Percentiles rank a stretch among this genome's conserved stretches.
Evolutionary conservation across 257 asterid genomes (phyloP).

Genomic region (Parsonsia alboflavescens): DNA sequence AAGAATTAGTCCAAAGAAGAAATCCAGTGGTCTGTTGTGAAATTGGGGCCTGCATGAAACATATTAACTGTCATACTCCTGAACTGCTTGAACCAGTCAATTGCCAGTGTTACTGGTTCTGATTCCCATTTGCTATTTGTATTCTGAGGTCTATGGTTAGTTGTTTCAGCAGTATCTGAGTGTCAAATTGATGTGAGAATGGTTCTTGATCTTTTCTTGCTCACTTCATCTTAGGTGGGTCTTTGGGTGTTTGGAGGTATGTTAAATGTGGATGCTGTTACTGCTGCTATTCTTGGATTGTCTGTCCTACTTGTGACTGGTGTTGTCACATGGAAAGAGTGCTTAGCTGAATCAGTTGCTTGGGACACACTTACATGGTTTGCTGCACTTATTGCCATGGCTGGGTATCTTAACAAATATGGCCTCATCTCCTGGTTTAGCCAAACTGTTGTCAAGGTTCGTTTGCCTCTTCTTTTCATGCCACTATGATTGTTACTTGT

Average conservation of each 20-base stretch:
- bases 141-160: not conserved
- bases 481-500: not conserved
- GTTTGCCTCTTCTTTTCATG: slow-evolving; percentile 5
- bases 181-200: not conserved
- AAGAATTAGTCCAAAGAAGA: not conserved
- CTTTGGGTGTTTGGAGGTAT: slow-evolving; percentile 88
- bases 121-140: not conserved
- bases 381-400: slow-evolving; percentile 99
- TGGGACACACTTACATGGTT: slow-evolving; percentile 99
- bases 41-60: not conserved
- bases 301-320: slow-evolving; percentile 84
- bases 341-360: slow-evolving; percentile 96
- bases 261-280: slow-evolving; percentile 87
- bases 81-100: not conserved
- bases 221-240: slow-evolving; percentile 57
- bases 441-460: slow-evolving; percentile 84
- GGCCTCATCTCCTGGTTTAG: slow-evolving; percentile 99
- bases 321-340: slow-evolving; percentile 97
- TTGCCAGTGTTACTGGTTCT: not conserved
- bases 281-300: slow-evolving; percentile 93
- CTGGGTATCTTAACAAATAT: slow-evolving; percentile 91
- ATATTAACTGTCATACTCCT: not conserved
- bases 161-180: not conserved
- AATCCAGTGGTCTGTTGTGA: not conserved
- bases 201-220: slow-evolving; percentile 5